Evolutionary conservation across 2,329 filamentous ascomycete genomes (phyloP), one percentile per base, ranked within the genome.

Genomic region (Botryosphaeria dothidea): DNA sequence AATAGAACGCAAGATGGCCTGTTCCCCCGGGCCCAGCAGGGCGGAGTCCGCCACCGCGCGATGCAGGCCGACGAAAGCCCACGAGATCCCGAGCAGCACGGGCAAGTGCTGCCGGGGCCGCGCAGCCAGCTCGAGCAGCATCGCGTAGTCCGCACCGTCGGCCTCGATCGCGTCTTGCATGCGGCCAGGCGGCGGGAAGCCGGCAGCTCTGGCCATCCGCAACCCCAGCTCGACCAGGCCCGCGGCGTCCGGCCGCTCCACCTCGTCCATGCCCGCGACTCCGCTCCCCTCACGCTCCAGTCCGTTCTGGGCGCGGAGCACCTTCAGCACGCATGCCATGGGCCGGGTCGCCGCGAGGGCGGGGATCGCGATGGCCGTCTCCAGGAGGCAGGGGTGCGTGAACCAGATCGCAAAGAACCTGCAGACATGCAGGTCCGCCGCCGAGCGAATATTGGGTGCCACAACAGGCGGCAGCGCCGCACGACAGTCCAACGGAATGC

Each of bases 241-340:
- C 27, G 71, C 31, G 62, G 68, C 64, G 67, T 70, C 41, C 62
- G 70, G 36, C 66, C 74, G 66, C 62, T 70, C 65, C 11, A 77
- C 72, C 67, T 79, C 79, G 49, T 78, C 75, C 75, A 80, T 80
- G n/a, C 77, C 78, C 1, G 74, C 74, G 3, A 79, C 76, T 3
- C 73, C 71, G 19, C 70, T 66, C 1, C 72, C 71, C 65, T 79
- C 77, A 34, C 7, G 31, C n/a, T 70, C 67, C 49, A 82, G 81
- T 4, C 79, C 79, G 49, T 71, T 71, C 64, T 82, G 75, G 11
- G 78, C 74, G 9, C 80, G 76, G 9, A 82, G 68, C 25, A 80
- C 69, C 27, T 73, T 73, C 36, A 82, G 66, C 9, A 80, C 68
- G 13, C 74, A 69, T 65, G 76, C 79, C 19, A 69, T 75, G 29